Conservation (phyloP, 73 alveolate genomes). For the Paramecium biaurelia region DNA sequence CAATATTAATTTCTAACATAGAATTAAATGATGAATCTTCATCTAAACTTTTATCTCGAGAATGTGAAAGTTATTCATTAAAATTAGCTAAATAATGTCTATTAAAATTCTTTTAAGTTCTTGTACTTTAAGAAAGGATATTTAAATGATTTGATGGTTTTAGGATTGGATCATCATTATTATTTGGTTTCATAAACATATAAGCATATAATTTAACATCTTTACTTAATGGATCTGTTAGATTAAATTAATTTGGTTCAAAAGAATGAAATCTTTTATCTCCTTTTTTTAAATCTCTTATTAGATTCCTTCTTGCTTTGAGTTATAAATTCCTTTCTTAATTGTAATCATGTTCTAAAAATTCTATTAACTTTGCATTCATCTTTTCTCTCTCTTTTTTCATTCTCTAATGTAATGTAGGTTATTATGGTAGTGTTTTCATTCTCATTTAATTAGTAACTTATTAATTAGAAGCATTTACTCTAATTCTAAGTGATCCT, state of each 20-base stretch:
- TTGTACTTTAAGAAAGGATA: not conserved
- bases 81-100: slow-evolving; percentile 26
- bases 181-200: not conserved
- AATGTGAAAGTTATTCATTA: not conserved
- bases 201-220: slow-evolving; percentile 45
- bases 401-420: not conserved
- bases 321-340: not conserved
- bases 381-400: not conserved
- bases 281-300: not conserved
- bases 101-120: not conserved
- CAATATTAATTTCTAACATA: slow-evolving; percentile 17
- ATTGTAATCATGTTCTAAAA: not conserved
- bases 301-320: not conserved
- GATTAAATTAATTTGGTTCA: not conserved
- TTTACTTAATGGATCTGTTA: not conserved
- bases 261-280: not conserved
- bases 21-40: slow-evolving; percentile 33
- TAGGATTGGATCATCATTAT: not conserved
- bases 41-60: not conserved
- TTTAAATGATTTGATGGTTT: not conserved
- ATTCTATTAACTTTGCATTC: not conserved
- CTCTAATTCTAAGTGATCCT: slow-evolving; percentile 11
- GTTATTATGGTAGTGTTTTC: not conserved
- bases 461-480: not conserved
- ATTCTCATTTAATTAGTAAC: not conserved